Evolutionary conservation across 352 stramenopile species (phyloP).

Genomic region (Globisporangium paroecandrum): DNA sequence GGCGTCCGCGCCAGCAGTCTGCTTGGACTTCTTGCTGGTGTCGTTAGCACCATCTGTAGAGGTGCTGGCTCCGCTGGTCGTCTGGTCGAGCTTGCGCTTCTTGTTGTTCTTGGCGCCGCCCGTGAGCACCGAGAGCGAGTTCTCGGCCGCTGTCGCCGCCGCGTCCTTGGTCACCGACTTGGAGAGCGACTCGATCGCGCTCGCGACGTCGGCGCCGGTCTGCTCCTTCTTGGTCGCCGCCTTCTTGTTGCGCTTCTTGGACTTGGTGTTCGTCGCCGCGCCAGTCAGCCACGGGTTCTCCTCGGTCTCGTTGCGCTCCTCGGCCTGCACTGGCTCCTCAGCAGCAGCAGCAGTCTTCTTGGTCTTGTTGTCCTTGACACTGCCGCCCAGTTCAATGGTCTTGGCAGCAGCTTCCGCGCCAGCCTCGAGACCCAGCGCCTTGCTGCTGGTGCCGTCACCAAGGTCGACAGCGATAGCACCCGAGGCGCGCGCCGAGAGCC

Average conservation of each 20-base stretch:
- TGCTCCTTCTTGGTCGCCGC: slow-evolving; percentile 36
- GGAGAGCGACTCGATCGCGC: slow-evolving; percentile 57
- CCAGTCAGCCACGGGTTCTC: slow-evolving; percentile 73
- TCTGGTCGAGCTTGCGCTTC: slow-evolving; percentile 37
- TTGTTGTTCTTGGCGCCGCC: slow-evolving; percentile 41
- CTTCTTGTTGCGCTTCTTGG: slow-evolving; percentile 65
- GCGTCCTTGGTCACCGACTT: slow-evolving; percentile 40
- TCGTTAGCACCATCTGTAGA: slow-evolving; percentile 18
- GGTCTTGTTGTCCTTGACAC: slow-evolving; percentile 9
- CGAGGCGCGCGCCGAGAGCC: slow-evolving; percentile 58
- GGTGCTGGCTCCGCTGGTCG: background rate
- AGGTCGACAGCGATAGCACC: slow-evolving; percentile 71
- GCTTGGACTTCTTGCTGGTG: slow-evolving; percentile 38
- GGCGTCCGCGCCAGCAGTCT: slow-evolving; percentile 18
- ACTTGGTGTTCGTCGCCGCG: slow-evolving; percentile 36
- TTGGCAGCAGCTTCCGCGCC: slow-evolving; percentile 20
- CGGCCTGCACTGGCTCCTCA: slow-evolving; percentile 18
- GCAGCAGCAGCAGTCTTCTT: slow-evolving; percentile 9
- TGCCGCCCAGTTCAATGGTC: slow-evolving; percentile 36
- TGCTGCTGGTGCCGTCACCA: slow-evolving; percentile 30
- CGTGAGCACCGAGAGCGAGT: slow-evolving; percentile 18
- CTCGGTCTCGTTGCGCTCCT: slow-evolving; percentile 21
- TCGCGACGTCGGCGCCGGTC: slow-evolving; percentile 36
- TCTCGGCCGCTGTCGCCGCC: slow-evolving; percentile 14
- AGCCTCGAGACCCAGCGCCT: slow-evolving; percentile 22